Evolutionary conservation across 2,329 filamentous ascomycete genomes (phyloP).

Genomic region (Onygena corvina): DNA sequence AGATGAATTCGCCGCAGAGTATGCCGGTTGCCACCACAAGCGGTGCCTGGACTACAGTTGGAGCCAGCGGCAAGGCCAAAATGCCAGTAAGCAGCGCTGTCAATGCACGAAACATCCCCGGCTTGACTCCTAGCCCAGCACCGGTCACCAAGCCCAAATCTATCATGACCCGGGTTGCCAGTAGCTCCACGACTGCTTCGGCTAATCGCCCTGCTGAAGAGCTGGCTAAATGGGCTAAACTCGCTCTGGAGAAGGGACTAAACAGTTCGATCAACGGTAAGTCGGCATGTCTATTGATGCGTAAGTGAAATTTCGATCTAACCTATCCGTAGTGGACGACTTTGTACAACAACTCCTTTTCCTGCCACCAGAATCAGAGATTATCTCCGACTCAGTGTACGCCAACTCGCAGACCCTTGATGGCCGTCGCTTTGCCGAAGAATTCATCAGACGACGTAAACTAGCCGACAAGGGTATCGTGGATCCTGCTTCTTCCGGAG

Average conservation of each 20-base stretch:
- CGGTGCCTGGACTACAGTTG: constrained; percentile 84
- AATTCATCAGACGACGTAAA: constrained; percentile 87
- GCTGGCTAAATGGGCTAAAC: constrained; percentile 83
- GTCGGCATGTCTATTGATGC: constrained; percentile 23
- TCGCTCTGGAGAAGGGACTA: constrained; percentile 63
- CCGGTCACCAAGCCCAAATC: constrained; percentile 19
- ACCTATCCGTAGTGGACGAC: constrained; percentile 51
- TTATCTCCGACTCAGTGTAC: constrained; percentile 87
- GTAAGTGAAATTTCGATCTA: constrained; percentile 20
- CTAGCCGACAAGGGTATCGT: constrained; percentile 84
- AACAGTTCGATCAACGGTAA: constrained; percentile 56
- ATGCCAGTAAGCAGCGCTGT: constrained; percentile 29
- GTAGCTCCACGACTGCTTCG: constrained; percentile 23
- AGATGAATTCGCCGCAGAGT: constrained; percentile 41
- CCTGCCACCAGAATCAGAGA: constrained; percentile 62
- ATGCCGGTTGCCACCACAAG: constrained; percentile 33
- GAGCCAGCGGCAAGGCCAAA: constrained; percentile 84
- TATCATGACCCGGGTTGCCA: neutral
- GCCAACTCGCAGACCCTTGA: constrained; percentile 79
- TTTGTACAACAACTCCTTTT: constrained; percentile 66
- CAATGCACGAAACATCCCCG: constrained; percentile 45
- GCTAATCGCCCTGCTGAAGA: constrained; percentile 66
- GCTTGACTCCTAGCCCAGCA: constrained; percentile 3
- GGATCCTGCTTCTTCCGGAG: constrained; percentile 47
- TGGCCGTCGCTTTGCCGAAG: constrained; percentile 81